These are phyloP conservation scores for Diddensiella transvaalensis DNA, from an alignment of 805 yeast genomes.

Conservation along the genomic window DNA sequence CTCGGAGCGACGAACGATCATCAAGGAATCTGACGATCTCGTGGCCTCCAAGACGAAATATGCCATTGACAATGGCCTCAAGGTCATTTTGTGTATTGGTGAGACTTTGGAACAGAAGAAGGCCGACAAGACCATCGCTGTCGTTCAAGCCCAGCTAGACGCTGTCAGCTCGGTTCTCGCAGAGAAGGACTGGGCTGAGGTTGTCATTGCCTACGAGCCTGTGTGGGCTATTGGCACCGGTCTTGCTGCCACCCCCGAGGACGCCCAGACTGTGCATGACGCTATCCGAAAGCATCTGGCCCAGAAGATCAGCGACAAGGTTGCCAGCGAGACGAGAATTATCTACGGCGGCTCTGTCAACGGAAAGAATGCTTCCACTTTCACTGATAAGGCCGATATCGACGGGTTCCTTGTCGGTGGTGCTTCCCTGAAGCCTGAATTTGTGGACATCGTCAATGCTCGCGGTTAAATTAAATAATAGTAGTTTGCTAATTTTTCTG, in stretches of 20 bases:
- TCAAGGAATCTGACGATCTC: slow-evolving; percentile 85
- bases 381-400: slow-evolving; percentile 88
- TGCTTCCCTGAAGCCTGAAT: slow-evolving; percentile 98
- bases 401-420: slow-evolving; percentile 99
- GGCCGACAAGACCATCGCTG: slow-evolving; percentile 78
- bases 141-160: slow-evolving; percentile 82
- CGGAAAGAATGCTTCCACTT: slow-evolving; percentile 85
- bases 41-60: slow-evolving; percentile 92
- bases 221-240: slow-evolving; percentile 99
- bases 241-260: slow-evolving; percentile 96
- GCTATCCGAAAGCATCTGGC: slow-evolving; percentile 80
- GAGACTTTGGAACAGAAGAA: slow-evolving; percentile 96
- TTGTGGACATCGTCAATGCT: slow-evolving; percentile 89
- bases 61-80: slow-evolving; percentile 84
- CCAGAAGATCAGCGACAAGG: slow-evolving; percentile 69
- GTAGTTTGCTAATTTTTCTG: too few species aligned
- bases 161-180: slow-evolving; percentile 77
- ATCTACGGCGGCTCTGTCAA: slow-evolving; percentile 98
- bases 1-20: slow-evolving; percentile 95
- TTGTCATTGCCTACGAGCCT: slow-evolving; percentile 98
- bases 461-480: background rate
- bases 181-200: slow-evolving; percentile 75
- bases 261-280: slow-evolving; percentile 94
- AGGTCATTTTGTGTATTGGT: slow-evolving; percentile 95
- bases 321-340: slow-evolving; percentile 79